Evolutionary conservation across 768 basidiomycete species (phyloP), one percentile per base, ranked within the genome.

Genomic region (Vararia minispora): DNA sequence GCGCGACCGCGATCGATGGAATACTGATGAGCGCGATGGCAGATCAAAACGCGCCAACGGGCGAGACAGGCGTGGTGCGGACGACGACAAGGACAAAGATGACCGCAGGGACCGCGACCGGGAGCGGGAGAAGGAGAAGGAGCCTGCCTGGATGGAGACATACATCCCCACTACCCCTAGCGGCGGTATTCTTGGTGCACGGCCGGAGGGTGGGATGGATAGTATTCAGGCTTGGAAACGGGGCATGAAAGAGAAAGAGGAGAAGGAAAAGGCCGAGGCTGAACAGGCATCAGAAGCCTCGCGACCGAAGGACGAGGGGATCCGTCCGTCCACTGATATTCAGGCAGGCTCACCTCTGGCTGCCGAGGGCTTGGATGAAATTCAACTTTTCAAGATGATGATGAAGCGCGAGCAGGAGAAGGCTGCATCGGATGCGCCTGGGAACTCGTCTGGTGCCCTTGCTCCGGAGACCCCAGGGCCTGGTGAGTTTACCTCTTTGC

Each of bases 81-180:
- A 52, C 11, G 65, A 71, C 20, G 57, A 60, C 17, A 64, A 59
- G 46, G 69, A 69, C n/a, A 59, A 60, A 41, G 66, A 61, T 16
- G 66, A 68, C 20, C 59, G 61, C 36, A 60, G 62, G 45, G 74
- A 73, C 37, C 64, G 71, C 22, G 71, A 78, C 35, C 66, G 69
- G 40, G 76, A 77, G 47, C 58, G 62, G 40, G 65, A 67, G 23
- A 75, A 73, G 49, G 87, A 90, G 62, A 86, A 82, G 51, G 87
- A 89, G 53, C 87, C 86, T 17, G 86, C 86, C 13, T 90, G 86
- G 86, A 90, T 90, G 86, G 87, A 88, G 47, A 76, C 82, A 14
- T 87, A 86, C 53, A 69, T 87, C 43, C 84, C 85, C 10, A 67
- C 61, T 35, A 68, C 67, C 17, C 55, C 73, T 13, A 62, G 60